Evolutionary conservation across 441 rosid genomes (phyloP), one percentile per base, ranked within the genome.

Genomic region (Populus trichocarpa): DNA sequence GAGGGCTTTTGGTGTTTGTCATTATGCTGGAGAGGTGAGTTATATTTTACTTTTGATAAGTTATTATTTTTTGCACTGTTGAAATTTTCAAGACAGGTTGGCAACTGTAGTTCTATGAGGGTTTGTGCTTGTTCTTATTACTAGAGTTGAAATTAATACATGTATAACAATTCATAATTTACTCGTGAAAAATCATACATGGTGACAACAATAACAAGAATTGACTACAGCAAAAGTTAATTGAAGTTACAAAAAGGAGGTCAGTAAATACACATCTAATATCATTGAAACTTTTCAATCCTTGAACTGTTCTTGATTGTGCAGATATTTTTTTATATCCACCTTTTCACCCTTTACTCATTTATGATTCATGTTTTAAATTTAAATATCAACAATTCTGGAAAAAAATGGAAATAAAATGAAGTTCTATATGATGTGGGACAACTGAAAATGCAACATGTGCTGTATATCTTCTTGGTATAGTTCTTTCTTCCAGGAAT

Each of bases 1-100:
- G 72, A 90, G 97, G 80, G 92, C 96, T 74, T 96, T 96, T 69
- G 76, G 90, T 64, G 80, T 96, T 81, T 83, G 77, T 23, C 98
- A 96, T 85, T 94, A 91, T 84, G 98, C 98, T 40, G 98, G 95
- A 80, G 94, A 96, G 93, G 99, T 96, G 20, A 87, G 91, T 85
- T 78, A 71, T 70, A 79, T 33, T 11, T 72, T 14, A 28, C 36
- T 69, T 73, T 78, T 70, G 40, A 26, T 63, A 77, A 38, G 23
- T 36, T 59, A 40, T 20, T 0, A 16, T 67, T 75, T 65, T 53
- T 73, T 72, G 10, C 42, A 70, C 20, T 30, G 26, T 33, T 57
- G 57, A 32, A 69, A n/a, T 26, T 26, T 75, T 12, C 22, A 22
- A 65, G 70, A 70, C 59, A 38, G 28, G 65, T 53, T 67, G 68